Conservation (phyloP, 2,329 filamentous ascomycete genomes). For the Neofusicoccum parvum region DNA sequence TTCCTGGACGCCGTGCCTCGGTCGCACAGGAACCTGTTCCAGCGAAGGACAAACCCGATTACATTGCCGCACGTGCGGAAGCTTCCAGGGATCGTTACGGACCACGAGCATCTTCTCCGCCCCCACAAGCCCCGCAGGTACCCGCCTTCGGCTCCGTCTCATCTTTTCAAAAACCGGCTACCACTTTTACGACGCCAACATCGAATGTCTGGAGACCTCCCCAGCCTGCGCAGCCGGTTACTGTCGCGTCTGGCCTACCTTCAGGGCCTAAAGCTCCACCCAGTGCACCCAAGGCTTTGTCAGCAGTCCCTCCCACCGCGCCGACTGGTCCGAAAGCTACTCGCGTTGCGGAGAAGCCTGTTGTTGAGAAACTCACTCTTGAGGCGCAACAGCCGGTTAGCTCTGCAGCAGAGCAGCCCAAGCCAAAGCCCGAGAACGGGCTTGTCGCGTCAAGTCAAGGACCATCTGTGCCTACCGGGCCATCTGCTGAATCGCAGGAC, state of each 20-base stretch:
- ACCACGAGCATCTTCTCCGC: conserved; percentile 52
- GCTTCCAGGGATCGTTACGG: conserved; percentile 50
- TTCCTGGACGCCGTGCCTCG: conserved; percentile 37
- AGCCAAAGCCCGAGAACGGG: conserved; percentile 1
- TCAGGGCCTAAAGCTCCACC: conserved; percentile 34
- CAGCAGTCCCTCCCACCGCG: conserved; percentile 17
- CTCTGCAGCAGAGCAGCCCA: conserved; percentile 25
- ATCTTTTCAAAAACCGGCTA: conserved; percentile 18
- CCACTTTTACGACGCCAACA: conserved; percentile 21
- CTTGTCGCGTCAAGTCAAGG: not conserved
- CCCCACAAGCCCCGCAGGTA: conserved; percentile 56
- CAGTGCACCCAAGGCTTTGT: conserved; percentile 40
- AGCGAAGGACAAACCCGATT: conserved; percentile 45
- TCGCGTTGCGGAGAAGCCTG: conserved; percentile 33
- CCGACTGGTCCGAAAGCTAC: conserved; percentile 35
- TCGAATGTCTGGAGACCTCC: conserved; percentile 48
- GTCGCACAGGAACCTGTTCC: conserved; percentile 36
- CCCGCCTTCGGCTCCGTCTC: conserved; percentile 56
- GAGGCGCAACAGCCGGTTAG: conserved; percentile 26
- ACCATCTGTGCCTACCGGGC: conserved; percentile 17
- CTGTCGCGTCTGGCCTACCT: conserved; percentile 33
- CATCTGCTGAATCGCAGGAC: conserved; percentile 21
- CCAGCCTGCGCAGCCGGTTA: conserved; percentile 36
- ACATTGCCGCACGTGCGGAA: conserved; percentile 49
- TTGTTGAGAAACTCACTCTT: conserved; percentile 24